Percentiles rank a stretch among this genome's conserved stretches.
phyloP scores from a whole-genome alignment of 306 rosid species.

The Prunus armeniaca region DNA sequence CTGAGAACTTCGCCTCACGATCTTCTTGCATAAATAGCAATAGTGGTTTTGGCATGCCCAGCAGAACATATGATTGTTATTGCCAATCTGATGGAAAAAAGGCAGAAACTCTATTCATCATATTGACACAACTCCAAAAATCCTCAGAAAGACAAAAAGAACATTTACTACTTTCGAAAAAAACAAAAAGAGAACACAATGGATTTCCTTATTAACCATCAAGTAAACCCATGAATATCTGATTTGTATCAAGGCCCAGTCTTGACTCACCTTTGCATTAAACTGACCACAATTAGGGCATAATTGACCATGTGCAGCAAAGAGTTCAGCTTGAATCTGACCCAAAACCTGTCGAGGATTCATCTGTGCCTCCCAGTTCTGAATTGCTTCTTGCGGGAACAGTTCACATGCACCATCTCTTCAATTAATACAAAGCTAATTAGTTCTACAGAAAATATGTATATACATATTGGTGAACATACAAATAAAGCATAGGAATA shows the following conservation, averaged over 20 bases:
- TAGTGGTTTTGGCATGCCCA: constrained; percentile 84
- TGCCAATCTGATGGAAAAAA: constrained; percentile 54
- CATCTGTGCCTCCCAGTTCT: constrained; percentile 58
- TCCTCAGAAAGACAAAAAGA: too few species aligned
- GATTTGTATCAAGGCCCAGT: background rate
- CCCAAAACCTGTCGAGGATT: constrained; percentile 60
- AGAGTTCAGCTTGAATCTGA: constrained; percentile 57
- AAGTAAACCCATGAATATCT: background rate
- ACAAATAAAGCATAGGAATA: constrained; percentile 23
- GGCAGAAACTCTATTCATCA: constrained; percentile 13
- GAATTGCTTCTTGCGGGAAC: constrained; percentile 65
- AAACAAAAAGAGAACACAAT: background rate
- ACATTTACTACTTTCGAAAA: too few species aligned
- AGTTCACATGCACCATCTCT: constrained; percentile 72
- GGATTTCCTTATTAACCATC: background rate
- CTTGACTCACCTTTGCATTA: constrained; percentile 76
- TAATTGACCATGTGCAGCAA: constrained; percentile 33
- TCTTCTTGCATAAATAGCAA: constrained; percentile 71
- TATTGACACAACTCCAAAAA: background rate
- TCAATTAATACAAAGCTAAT: constrained; percentile 22
- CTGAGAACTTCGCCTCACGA: constrained; percentile 61
- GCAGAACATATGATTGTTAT: constrained; percentile 83
- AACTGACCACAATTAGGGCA: constrained; percentile 86
- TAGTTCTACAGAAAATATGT: constrained; percentile 17
- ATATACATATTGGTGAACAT: constrained; percentile 9